Percentiles rank a stretch among this genome's conserved stretches.
Evolutionary conservation across 2,329 filamentous ascomycete species (phyloP).

Genomic region (Ceratocystis smalleyi): DNA sequence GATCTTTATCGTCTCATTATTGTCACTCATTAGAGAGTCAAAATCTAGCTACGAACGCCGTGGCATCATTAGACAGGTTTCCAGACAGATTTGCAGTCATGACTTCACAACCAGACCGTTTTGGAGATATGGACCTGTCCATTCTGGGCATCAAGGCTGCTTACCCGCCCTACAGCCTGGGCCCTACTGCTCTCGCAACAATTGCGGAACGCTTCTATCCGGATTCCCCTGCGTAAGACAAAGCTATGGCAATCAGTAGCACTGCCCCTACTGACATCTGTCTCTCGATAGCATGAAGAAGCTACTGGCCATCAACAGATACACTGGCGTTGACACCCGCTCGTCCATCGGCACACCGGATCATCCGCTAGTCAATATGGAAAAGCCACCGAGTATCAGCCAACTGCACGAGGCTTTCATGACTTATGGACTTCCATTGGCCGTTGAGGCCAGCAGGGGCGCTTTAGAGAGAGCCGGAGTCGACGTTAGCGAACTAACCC

Average conservation of each 20-base stretch:
- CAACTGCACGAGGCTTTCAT: constrained; percentile 42
- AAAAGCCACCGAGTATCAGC: constrained; percentile 34
- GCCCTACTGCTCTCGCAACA: constrained; percentile 34
- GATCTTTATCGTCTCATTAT: neutral
- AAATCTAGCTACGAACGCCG: too few species aligned
- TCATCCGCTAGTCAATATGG: constrained; percentile 45
- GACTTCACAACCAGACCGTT: constrained; percentile 20
- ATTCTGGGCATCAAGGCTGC: constrained; percentile 43
- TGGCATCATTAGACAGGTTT: too few species aligned
- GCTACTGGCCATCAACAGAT: constrained; percentile 46
- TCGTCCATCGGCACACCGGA: constrained; percentile 46
- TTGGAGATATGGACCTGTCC: constrained; percentile 41
- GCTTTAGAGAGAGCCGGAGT: constrained; percentile 40
- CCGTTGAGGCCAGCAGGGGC: constrained; percentile 38
- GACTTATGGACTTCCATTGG: constrained; percentile 41
- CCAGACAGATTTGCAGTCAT: neutral
- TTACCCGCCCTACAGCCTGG: constrained; percentile 43
- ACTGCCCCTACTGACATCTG: neutral
- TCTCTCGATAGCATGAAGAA: constrained; percentile 39
- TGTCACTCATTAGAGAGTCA: neutral
- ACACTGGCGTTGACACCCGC: constrained; percentile 47
- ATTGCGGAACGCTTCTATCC: constrained; percentile 43
- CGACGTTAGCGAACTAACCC: constrained; percentile 41
- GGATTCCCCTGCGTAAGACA: constrained; percentile 40
- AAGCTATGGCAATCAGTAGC: neutral